phyloP scores from a whole-genome alignment of 1,139 yeast genomes.

The Magnusiomyces tetraspermus region DNA sequence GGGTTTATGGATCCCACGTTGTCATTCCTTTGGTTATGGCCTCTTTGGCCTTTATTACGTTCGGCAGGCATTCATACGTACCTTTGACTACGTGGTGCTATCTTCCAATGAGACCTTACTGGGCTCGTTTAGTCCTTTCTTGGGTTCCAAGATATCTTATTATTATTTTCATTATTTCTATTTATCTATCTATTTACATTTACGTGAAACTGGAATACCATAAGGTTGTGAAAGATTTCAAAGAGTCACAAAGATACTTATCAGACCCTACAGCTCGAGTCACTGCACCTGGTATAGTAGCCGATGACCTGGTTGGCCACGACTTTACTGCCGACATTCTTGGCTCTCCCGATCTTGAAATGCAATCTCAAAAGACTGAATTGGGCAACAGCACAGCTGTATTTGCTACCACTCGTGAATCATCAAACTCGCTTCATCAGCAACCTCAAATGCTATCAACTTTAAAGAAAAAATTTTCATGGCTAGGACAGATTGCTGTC shows the following conservation, averaged over 20 bases:
- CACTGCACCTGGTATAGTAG: background rate
- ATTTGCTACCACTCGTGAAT: no score
- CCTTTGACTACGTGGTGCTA: constrained; percentile 70
- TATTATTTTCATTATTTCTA: constrained; percentile 49
- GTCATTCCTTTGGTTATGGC: constrained; percentile 62
- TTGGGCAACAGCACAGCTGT: no score
- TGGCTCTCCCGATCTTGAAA: constrained; percentile 1
- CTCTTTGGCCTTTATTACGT: constrained; percentile 56
- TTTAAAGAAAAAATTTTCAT: constrained; percentile 4
- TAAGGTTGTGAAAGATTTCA: constrained; percentile 25
- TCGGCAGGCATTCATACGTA: constrained; percentile 23
- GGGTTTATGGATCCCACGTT: constrained; percentile 51
- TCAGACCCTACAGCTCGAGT: background rate
- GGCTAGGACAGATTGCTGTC: background rate
- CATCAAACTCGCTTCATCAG: no score
- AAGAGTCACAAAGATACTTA: constrained; percentile 21
- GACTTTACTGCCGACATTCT: constrained; percentile 3
- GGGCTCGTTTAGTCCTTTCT: constrained; percentile 66
- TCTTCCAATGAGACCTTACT: constrained; percentile 59
- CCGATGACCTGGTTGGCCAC: constrained; percentile 2
- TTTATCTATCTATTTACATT: constrained; percentile 63
- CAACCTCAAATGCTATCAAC: background rate
- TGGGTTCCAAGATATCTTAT: constrained; percentile 79
- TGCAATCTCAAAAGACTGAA: no score
- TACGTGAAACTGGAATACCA: constrained; percentile 46